These are phyloP conservation scores for Asclepias syriaca DNA, from an alignment of 257 asterid species.

Conservation along the genomic window DNA sequence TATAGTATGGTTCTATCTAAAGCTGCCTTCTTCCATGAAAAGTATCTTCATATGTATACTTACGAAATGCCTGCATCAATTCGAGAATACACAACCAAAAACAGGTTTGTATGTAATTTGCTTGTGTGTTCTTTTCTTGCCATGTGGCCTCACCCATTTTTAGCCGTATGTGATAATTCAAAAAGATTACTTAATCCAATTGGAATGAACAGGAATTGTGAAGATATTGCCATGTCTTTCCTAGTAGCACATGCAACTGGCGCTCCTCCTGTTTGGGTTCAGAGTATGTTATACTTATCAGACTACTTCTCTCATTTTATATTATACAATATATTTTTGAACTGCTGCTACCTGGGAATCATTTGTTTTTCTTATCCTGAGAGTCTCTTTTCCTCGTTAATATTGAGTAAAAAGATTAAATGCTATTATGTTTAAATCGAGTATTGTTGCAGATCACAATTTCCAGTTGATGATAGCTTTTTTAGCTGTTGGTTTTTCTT, in stretches of 20 bases:
- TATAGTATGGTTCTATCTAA: conserved; percentile 67
- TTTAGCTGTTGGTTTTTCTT: neutral
- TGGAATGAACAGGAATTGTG: conserved; percentile 59
- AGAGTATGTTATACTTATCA: conserved; percentile 40
- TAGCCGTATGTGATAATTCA: neutral
- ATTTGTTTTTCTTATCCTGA: neutral
- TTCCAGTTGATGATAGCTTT: neutral
- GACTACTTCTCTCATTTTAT: neutral
- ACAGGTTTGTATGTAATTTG: conserved; percentile 38
- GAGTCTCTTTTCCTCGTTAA: neutral
- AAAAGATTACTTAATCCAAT: conserved; percentile 8
- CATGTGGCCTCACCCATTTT: neutral
- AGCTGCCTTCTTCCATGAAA: conserved; percentile 63
- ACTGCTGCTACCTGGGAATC: neutral
- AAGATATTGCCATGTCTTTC: conserved; percentile 93
- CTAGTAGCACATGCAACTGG: conserved; percentile 82
- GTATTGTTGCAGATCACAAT: neutral
- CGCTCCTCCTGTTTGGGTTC: conserved; percentile 84
- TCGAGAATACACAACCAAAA: conserved; percentile 53
- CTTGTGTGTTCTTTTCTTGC: neutral
- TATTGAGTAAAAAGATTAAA: neutral
- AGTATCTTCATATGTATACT: conserved; percentile 66
- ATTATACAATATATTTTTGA: neutral
- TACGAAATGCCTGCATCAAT: conserved; percentile 74
- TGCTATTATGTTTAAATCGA: neutral